Base-by-base conservation (phyloP, 2,329 filamentous ascomycete genomes). In the Dryadomyces quercus-mongolicae region DNA sequence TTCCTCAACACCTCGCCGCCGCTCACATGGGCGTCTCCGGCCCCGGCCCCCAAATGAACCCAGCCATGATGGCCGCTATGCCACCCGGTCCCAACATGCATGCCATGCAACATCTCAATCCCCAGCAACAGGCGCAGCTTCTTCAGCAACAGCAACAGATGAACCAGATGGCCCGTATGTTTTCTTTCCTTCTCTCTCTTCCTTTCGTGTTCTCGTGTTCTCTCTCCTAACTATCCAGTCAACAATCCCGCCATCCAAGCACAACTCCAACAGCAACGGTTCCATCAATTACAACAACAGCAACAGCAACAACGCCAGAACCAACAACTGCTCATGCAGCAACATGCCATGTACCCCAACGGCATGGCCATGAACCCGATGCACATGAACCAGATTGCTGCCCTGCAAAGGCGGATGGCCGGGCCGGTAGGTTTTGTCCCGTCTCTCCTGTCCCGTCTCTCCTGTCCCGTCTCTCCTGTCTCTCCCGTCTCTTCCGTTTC, bases 31-130 rank as follows among this genome's bases (percentile, higher is more conserved):
- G 79, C 57, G 85, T 85, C 31, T 86, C 86, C 55, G 85, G 80
- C 40, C 84, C 86, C 20, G 82, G 81, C 60, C 80, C 78, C 57
- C 85, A 87, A 65, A 83, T 88, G 60, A 87, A 82, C 65, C 84
- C 86, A 62, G 80, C 82, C 55, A 80, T 90, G 76, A 88, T 91
- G 85, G 79, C 73, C 59, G 83, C 79, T 55, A 88, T 91, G 81
- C 85, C 85, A 59, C 84, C 84, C 34, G 81, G 76, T 74, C 53
- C 73, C 80, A 85, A 81, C 68, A 77, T 80, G 56, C 85, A 88
- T 69, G 83, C 83, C 18, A 70, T 90, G 62, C 83, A 85, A 64
- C 86, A 91, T 65, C 66, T 90, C 53, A 86, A 75, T 16, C 36
- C 36, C 63, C 84, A 85, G 45, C 74, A 71, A 52, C 75, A 77